Base-by-base conservation (phyloP, 306 rosid species). In the Pterocarpus santalinus region DNA sequence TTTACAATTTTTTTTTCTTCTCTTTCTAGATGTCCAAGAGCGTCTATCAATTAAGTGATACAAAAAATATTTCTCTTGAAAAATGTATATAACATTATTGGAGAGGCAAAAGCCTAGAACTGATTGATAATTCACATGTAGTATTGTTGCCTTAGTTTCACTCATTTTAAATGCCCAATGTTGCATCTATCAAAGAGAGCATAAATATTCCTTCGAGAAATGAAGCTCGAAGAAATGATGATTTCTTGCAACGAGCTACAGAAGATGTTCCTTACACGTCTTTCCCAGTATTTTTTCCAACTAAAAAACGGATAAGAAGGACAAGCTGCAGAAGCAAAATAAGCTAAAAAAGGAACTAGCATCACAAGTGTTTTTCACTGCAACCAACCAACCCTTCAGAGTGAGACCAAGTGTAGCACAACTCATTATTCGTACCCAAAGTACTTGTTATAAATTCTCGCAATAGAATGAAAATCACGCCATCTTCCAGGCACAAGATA, bases 311-410 rank as follows among this genome's bases (percentile, higher is more conserved):
- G 7, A n/a, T 4, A 52, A 15, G 17, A 55, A 16, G 61, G 7
- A 5, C 30, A 55, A 55, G 22, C 10, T 0, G 30, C 30, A 5
- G 61, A 55, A 55, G 61, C 61, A 55, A 55, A 55, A 55, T 2
- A 55, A 55, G 61, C 3, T 4, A 0, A 28, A 7, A 7, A 55
- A 55, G 61, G 32, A 46, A 69, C 77, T 53, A 69, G 30, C 53
- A 8, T 13, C 70, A 73, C 60, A 81, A 86, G 93, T 92, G 91
- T 86, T 85, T 84, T 92, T 79, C 86, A 92, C 86, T 89, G 28
- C 94, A 92, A 85, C 47, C 94, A 92, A 85, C 47, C 82, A 55
- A 55, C 2, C 61, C 53, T 12, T 38, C 39, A 81, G 78, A 88
- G 77, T 83, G 90, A 75, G 88, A 80, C 69, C 7, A 81, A 82